Evolutionary conservation across 768 basidiomycete species (phyloP).

Genomic region (Kondoa malvinella): DNA sequence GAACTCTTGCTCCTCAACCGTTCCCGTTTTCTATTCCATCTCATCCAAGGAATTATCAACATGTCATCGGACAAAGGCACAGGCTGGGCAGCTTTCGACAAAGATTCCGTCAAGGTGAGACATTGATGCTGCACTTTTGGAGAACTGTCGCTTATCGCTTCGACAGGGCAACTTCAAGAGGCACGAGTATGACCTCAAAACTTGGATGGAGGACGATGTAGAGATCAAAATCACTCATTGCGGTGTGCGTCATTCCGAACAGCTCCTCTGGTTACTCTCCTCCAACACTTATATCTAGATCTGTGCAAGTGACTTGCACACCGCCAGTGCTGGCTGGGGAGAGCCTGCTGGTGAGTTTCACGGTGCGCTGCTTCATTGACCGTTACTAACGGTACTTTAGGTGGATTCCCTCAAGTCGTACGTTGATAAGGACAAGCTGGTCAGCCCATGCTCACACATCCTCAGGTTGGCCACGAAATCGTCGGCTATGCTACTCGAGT

Average conservation of each 20-base stretch:
- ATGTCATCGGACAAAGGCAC: too few relatives aligned
- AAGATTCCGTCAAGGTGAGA: too few relatives aligned
- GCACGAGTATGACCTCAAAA: conserved; percentile 3
- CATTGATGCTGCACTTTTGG: too few relatives aligned
- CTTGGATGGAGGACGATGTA: conserved; percentile 2
- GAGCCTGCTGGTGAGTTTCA: conserved; percentile 5
- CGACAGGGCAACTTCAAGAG: conserved; percentile 18
- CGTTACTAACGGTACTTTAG: conserved; percentile 7
- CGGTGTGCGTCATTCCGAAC: not conserved
- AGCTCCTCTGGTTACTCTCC: not conserved
- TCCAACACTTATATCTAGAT: too few relatives aligned
- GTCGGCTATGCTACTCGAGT: conserved; percentile 25
- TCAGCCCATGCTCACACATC: not conserved
- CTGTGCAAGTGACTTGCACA: conserved; percentile 17
- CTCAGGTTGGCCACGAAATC: conserved; percentile 23
- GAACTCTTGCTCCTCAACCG: too few relatives aligned
- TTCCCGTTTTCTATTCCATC: too few relatives aligned
- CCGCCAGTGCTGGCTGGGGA: conserved; percentile 13
- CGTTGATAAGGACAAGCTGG: not conserved
- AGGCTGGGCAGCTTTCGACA: too few relatives aligned
- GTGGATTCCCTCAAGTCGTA: not conserved
- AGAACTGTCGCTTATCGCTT: too few relatives aligned
- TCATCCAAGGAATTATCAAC: too few relatives aligned
- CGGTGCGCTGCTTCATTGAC: conserved; percentile 27
- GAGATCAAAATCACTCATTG: conserved; percentile 17